phyloP scores from a whole-genome alignment of 495 filamentous ascomycete species.

The Trichoderma erinaceum region DNA sequence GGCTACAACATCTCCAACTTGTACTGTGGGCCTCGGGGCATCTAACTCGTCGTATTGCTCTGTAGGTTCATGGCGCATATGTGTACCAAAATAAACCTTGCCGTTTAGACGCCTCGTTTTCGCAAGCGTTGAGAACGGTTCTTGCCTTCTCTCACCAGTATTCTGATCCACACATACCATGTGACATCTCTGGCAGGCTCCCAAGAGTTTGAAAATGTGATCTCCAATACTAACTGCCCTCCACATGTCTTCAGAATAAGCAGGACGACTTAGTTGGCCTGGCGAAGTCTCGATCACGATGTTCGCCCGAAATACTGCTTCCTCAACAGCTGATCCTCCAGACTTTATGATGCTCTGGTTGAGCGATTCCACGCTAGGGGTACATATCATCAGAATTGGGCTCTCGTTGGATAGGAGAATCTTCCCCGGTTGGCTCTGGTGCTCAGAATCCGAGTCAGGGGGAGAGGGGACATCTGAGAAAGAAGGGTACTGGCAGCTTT shows the following conservation, averaged over 20 bases:
- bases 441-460: constrained; percentile 38
- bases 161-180: constrained; percentile 93
- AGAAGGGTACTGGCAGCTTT: constrained; percentile 45
- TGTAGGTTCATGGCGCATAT: constrained; percentile 52
- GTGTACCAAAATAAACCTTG: constrained; percentile 80
- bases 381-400: constrained; percentile 78
- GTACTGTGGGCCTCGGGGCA: constrained; percentile 46
- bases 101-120: constrained; percentile 78
- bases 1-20: constrained; percentile 49
- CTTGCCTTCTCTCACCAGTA: constrained; percentile 68
- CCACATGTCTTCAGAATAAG: constrained; percentile 55
- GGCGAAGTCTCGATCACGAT: constrained; percentile 55
- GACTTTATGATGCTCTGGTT: constrained; percentile 60
- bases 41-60: constrained; percentile 22
- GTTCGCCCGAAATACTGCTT: constrained; percentile 75
- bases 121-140: constrained; percentile 81
- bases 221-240: constrained; percentile 42
- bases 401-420: constrained; percentile 87
- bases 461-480: constrained; percentile 46
- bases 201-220: constrained; percentile 62
- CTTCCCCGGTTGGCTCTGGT: constrained; percentile 32
- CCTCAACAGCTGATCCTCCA: constrained; percentile 52
- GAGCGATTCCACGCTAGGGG: constrained; percentile 69
- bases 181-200: constrained; percentile 80
- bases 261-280: constrained; percentile 10